Base-by-base conservation (phyloP, 305 asterid species). In the Plantago rigida region DNA sequence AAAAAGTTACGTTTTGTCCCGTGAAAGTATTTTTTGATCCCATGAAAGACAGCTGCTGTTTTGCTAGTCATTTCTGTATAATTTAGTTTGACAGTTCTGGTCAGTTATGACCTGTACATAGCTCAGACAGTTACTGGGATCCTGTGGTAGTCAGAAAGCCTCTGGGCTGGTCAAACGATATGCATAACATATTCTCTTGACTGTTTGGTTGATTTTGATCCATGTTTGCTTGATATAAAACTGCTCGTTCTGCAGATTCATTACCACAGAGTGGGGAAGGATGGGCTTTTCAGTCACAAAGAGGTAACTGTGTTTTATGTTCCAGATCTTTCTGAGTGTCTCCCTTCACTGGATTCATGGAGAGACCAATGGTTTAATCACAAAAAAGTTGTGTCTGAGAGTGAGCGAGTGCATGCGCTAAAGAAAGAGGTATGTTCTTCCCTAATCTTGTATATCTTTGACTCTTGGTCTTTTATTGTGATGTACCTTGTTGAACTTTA, bases 311-410 rank as follows among this genome's bases (percentile, higher is more conserved):
- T 89, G 56, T 66, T 85, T 62, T 93, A 79, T 66, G 84, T 89
- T 73, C 99, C 99, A 10, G 92, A 93, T 82, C 79, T 93, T 52
- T 83, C 96, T 12, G 87, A 77, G 7, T 93, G 96, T 70, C 87
- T 87, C 61, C 99, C 99, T 65, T 87, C 97, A 36, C 70, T 85
- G 65, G 92, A 87, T 56, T 70, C 74, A 65, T 93, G 99, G 99
- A 75, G 84, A 64, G 89, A 87, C 11, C 92, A 81, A 69, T 93
- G 95, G 97, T 67, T 82, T 72, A 78, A 77, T 77, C 81, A 85
- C 79, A 93, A 77, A 70, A 83, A 73, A 74, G 73, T 77, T 63
- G 75, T 81, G 72, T 65, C 84, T 45, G 97, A 86, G 77, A 81
- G 95, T 75, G 95, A 83, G 69, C 79, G 52, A 53, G 81, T 62